These are phyloP conservation scores for Eucalyptus globulus DNA, from an alignment of 345 rosid genomes.

Conservation along the genomic window DNA sequence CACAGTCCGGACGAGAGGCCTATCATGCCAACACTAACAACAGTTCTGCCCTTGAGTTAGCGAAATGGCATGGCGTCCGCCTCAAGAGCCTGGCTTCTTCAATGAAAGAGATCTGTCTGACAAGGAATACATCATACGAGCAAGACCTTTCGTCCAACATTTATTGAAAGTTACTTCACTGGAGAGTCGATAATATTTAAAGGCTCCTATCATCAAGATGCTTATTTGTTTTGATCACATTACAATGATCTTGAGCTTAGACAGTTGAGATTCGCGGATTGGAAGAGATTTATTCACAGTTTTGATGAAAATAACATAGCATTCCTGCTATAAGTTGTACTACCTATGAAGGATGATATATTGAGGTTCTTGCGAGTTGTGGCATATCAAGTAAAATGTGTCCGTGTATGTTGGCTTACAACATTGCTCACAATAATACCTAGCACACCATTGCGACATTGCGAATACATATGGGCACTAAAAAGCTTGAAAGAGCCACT, in stretches of 20 bases:
- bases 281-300: not conserved
- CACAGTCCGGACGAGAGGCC: constrained; percentile 8
- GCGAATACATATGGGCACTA: not conserved
- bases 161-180: not conserved
- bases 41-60: constrained; percentile 5
- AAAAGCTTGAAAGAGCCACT: not conserved
- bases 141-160: not conserved
- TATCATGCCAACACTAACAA: not conserved
- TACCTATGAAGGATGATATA: accelerated
- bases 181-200: not conserved
- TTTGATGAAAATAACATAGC: not conserved
- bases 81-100: constrained; percentile 11
- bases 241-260: not conserved
- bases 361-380: not conserved
- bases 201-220: not conserved
- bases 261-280: not conserved
- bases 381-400: not conserved
- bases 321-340: not conserved
- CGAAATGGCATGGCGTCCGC: not conserved
- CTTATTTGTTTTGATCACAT: not conserved
- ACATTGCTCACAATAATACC: not conserved
- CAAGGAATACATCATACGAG: not conserved
- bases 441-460: not conserved
- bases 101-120: not conserved
- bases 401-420: not conserved